phyloP scores from a whole-genome alignment of 2,329 filamentous ascomycete genomes.

The Boeremia lycopersici region DNA sequence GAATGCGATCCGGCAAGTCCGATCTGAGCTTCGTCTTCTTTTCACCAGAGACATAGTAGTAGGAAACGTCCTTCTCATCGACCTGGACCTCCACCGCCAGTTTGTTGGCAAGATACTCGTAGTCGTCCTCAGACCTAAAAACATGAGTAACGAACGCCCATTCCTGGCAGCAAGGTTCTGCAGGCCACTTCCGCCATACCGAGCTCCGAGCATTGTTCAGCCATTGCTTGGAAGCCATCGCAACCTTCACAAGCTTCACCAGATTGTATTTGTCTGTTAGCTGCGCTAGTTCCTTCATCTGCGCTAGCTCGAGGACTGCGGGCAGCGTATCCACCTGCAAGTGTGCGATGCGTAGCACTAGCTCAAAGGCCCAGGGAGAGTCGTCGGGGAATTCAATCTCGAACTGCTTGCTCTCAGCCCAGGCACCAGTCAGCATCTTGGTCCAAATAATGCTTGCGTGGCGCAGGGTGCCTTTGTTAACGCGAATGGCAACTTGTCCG shows the following conservation, averaged over 20 bases:
- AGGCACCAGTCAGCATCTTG: constrained; percentile 11
- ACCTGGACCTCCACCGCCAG: background rate
- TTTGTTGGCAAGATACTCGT: background rate
- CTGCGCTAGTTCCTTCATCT: background rate
- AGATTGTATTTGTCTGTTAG: constrained; percentile 9
- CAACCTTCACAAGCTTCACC: background rate
- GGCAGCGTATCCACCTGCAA: background rate
- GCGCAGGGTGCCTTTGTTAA: constrained; percentile 9
- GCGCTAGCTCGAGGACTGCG: background rate
- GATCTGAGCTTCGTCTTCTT: background rate
- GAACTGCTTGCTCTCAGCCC: background rate
- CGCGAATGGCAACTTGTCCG: constrained; percentile 1
- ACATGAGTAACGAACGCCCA: background rate
- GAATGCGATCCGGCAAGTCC: background rate
- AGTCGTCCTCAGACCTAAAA: background rate
- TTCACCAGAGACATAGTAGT: background rate
- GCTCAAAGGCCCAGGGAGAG: background rate
- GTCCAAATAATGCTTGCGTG: constrained; percentile 10
- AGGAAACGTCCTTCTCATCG: background rate
- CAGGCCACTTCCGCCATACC: background rate
- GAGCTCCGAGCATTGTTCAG: background rate
- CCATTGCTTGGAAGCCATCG: background rate
- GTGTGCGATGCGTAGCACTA: constrained; percentile 9
- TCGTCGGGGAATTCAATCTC: constrained; percentile 15
- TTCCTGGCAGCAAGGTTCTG: background rate